Percentiles rank a stretch among this genome's conserved stretches.
phyloP scores from a whole-genome alignment of 345 rosid species.

The Trapa incisa region DNA sequence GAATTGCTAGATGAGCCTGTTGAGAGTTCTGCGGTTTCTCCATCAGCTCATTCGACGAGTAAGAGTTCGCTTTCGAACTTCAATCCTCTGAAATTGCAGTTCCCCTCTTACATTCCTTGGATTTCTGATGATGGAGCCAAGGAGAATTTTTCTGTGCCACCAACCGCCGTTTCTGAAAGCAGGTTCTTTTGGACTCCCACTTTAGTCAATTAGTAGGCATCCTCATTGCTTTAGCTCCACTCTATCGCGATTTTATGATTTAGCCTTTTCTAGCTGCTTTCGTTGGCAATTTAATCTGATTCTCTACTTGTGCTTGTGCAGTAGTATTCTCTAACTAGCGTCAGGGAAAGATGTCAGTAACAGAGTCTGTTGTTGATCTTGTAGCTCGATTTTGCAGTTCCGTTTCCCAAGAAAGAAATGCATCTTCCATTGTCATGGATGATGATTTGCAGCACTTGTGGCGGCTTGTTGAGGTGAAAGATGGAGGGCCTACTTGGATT shows the following conservation, averaged over 20 bases:
- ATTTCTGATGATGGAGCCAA: constrained; percentile 19
- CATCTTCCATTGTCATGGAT: constrained; percentile 28
- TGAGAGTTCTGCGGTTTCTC: not conserved
- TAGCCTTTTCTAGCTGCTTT: not conserved
- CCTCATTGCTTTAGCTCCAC: not conserved
- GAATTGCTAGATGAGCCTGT: constrained; percentile 21
- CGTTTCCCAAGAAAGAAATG: constrained; percentile 19
- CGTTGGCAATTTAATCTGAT: not conserved
- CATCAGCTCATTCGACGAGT: not conserved
- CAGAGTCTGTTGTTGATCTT: not conserved
- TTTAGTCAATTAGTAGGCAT: not conserved
- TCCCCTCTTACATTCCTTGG: constrained; percentile 40
- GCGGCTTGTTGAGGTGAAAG: constrained; percentile 72
- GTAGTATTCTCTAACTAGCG: no score
- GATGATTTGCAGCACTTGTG: constrained; percentile 62
- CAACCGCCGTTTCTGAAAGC: constrained; percentile 20
- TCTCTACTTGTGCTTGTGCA: not conserved
- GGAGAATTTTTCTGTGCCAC: constrained; percentile 14
- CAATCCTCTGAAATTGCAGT: constrained; percentile 36
- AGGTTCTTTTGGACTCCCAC: constrained; percentile 27
- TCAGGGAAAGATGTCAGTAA: not conserved
- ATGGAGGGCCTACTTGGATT: constrained; percentile 94
- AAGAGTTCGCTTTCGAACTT: constrained; percentile 25
- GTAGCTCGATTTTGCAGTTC: constrained; percentile 21
- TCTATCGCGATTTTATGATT: not conserved